phyloP scores from a whole-genome alignment of 148 eudicot species.

The Hydrangea macrophylla region DNA sequence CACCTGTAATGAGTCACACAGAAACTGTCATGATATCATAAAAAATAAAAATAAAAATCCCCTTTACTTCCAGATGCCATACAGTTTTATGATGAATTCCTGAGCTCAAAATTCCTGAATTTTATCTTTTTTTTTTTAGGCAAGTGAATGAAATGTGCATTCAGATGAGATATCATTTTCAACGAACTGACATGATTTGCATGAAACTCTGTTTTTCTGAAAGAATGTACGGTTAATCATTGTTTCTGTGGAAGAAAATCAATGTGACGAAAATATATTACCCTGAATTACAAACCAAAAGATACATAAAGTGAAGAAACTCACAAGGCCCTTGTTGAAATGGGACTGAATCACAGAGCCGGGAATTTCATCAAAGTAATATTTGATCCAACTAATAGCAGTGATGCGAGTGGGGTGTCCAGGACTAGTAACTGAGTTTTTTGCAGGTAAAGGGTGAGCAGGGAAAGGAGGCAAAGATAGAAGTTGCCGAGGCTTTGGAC shows the following conservation, averaged over 20 bases:
- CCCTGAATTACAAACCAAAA: not conserved
- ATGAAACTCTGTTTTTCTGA: not conserved
- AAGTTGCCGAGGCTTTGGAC: slow-evolving; percentile 76
- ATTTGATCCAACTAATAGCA: slow-evolving; percentile 89
- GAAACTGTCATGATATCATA: not conserved
- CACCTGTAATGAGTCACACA: not conserved
- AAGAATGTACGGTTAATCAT: not conserved
- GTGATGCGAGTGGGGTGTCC: slow-evolving; percentile 37
- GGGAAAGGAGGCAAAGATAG: slow-evolving; percentile 84
- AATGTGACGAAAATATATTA: not conserved
- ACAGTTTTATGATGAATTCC: not conserved
- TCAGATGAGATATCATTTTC: not conserved
- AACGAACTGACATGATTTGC: not conserved
- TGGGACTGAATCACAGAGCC: slow-evolving; percentile 57
- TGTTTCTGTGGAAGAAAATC: not conserved
- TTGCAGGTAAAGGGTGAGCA: slow-evolving; percentile 58
- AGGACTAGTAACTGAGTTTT: slow-evolving; percentile 25
- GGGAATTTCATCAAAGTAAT: slow-evolving; percentile 62
- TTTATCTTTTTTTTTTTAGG: not conserved
- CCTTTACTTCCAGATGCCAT: too few species aligned
- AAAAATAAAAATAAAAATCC: too few species aligned
- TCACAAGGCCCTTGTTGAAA: slow-evolving; percentile 80
- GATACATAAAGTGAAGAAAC: slow-evolving; percentile 17
- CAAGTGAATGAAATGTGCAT: not conserved
- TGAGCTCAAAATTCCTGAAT: not conserved